These are phyloP conservation scores for Akanthomyces lecanii DNA, from an alignment of 2,329 filamentous ascomycete genomes.

Conservation along the genomic window DNA sequence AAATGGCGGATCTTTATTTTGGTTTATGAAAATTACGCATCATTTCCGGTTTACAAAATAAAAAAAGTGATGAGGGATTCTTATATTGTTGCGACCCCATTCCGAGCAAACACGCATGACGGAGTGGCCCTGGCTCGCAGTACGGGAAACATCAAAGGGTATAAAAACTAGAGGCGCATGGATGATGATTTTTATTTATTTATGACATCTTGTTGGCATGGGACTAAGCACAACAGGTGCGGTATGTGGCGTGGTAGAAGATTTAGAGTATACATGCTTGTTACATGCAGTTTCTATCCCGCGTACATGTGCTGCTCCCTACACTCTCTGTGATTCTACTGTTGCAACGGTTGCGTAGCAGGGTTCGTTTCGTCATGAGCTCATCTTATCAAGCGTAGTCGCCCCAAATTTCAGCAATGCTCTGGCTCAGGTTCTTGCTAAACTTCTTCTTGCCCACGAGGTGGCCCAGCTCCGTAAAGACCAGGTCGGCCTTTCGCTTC, in stretches of 20 bases:
- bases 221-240: background rate
- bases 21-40: background rate
- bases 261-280: conserved; percentile 5
- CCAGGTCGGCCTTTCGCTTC: conserved; percentile 57
- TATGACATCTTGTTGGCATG: conserved; percentile 1
- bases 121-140: conserved; percentile 7
- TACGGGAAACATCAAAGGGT: conserved; percentile 9
- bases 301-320: too few relatives aligned
- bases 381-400: conserved; percentile 26
- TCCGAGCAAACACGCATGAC: background rate
- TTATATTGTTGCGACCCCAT: conserved; percentile 12
- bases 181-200: conserved; percentile 12
- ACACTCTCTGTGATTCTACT: too few relatives aligned
- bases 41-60: background rate
- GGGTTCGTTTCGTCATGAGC: background rate
- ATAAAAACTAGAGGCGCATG: conserved; percentile 16
- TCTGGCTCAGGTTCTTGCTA: conserved; percentile 59
- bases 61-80: conserved; percentile 3
- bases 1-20: background rate
- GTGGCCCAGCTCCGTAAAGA: conserved; percentile 52
- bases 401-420: conserved; percentile 70
- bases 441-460: conserved; percentile 67
- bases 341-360: too few relatives aligned
- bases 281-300: background rate
- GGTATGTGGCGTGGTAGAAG: background rate